Percentiles rank a stretch among this genome's conserved stretches.
These are phyloP conservation scores for Aspergillus haitiensis DNA, from an alignment of 495 filamentous ascomycete species.

Conservation along the genomic window DNA sequence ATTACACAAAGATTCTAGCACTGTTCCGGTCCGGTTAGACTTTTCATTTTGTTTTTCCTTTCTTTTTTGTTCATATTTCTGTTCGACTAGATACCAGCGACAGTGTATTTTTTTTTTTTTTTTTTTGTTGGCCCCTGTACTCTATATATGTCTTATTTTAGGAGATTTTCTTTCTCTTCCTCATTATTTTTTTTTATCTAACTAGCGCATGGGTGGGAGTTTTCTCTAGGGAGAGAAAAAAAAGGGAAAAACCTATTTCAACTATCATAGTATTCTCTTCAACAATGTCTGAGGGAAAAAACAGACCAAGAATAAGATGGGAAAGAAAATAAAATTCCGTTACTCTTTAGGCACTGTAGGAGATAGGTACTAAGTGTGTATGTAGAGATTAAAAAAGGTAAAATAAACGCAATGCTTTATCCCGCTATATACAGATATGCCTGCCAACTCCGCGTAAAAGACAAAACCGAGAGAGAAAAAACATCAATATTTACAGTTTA, in stretches of 20 bases:
- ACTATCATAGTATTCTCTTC: conserved; percentile 24
- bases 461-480: conserved; percentile 8
- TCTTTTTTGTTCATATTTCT: conserved; percentile 12
- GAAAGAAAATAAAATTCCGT: conserved; percentile 7
- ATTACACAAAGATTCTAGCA: no score
- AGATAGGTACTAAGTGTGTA: conserved; percentile 6
- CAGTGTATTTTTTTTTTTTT: conserved; percentile 25
- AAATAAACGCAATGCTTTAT: conserved; percentile 22
- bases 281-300: no score
- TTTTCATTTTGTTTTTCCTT: conserved; percentile 11
- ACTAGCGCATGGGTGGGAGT: conserved; percentile 55
- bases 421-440: conserved; percentile 27
- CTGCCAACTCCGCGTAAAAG: conserved; percentile 22
- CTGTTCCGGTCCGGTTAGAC: not conserved
- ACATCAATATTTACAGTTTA: conserved; percentile 38
- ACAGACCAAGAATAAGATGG: no score
- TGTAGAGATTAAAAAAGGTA: not conserved
- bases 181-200: conserved; percentile 26
- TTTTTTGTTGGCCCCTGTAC: conserved; percentile 17
- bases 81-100: conserved; percentile 21
- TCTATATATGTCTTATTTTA: conserved; percentile 37
- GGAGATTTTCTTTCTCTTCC: conserved; percentile 17
- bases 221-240: conserved; percentile 20
- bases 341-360: not conserved
- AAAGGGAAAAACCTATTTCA: not conserved